Percentiles rank a stretch among this genome's conserved stretches.
These are phyloP conservation scores for Parastagonospora nodorum DNA, from an alignment of 2,329 filamentous ascomycete species.

Conservation along the genomic window DNA sequence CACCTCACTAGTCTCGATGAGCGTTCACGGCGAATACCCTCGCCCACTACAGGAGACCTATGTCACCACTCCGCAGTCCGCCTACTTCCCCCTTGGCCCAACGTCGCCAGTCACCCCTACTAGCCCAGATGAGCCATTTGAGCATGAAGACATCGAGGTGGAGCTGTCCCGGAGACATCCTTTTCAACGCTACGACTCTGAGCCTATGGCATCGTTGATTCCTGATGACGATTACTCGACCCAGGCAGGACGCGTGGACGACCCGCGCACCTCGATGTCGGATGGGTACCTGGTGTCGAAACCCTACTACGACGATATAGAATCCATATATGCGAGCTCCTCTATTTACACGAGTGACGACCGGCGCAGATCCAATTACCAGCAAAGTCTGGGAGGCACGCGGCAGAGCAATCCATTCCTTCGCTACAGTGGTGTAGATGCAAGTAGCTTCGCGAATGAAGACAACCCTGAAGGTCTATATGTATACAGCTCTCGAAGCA, in stretches of 20 bases:
- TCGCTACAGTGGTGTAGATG: conserved; percentile 18
- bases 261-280: conserved; percentile 11
- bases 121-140: conserved; percentile 8
- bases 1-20: conserved; percentile 11
- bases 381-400: conserved; percentile 22
- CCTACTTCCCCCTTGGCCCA: conserved; percentile 25
- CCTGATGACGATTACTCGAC: conserved; percentile 34
- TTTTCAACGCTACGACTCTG: conserved; percentile 7
- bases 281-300: conserved; percentile 12
- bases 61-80: conserved; percentile 13
- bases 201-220: conserved; percentile 34
- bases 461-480: conserved; percentile 21
- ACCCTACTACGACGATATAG: conserved; percentile 38
- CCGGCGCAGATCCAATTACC: conserved; percentile 22
- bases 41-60: conserved; percentile 28
- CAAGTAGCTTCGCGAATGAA: conserved; percentile 15
- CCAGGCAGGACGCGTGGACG: conserved; percentile 19
- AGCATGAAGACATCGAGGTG: conserved; percentile 7
- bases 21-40: conserved; percentile 21
- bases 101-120: conserved; percentile 24
- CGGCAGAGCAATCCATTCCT: conserved; percentile 28
- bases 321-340: conserved; percentile 36
- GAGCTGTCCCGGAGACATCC: conserved; percentile 7
- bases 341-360: conserved; percentile 39
- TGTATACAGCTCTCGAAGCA: conserved; percentile 15